phyloP scores from a whole-genome alignment of 1,284 basidiomycete species.

The Cutaneotrichosporon sp. region DNA sequence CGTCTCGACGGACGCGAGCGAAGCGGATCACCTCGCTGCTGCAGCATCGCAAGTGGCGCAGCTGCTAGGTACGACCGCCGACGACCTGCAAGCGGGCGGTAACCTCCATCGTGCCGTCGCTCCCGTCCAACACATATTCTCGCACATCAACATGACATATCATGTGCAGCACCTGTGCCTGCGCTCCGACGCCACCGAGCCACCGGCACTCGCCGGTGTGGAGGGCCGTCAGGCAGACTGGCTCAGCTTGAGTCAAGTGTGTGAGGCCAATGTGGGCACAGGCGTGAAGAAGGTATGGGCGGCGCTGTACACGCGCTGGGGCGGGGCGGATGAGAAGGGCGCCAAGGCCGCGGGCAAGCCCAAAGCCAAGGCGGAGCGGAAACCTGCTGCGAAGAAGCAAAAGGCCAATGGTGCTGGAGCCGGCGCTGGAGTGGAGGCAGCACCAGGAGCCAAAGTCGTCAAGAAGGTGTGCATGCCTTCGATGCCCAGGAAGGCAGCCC shows the following conservation, averaged over 20 bases:
- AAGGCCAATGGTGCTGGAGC: neutral
- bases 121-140: constrained; percentile 70
- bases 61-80: neutral
- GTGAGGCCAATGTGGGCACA: constrained; percentile 43
- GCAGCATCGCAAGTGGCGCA: constrained; percentile 4
- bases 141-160: constrained; percentile 86
- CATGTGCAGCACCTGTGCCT: constrained; percentile 52
- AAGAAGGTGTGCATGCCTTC: constrained; percentile 2
- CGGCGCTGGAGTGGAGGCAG: no score
- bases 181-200: neutral
- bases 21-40: constrained; percentile 6
- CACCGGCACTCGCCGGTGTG: neutral
- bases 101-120: neutral
- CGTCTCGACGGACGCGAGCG: constrained; percentile 7
- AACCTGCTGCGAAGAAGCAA: neutral
- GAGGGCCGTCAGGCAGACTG: constrained; percentile 16
- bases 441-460: neutral
- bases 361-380: neutral
- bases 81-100: neutral
- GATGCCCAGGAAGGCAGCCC: neutral
- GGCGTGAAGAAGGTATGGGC: constrained; percentile 48
- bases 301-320: constrained; percentile 37
- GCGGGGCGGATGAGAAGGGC: constrained; percentile 18
- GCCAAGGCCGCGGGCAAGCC: neutral
- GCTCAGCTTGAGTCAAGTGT: constrained; percentile 30